phyloP scores from a whole-genome alignment of 225 moss, liverwort and hornwort genomes.

The Antitrichia curtipendula region DNA sequence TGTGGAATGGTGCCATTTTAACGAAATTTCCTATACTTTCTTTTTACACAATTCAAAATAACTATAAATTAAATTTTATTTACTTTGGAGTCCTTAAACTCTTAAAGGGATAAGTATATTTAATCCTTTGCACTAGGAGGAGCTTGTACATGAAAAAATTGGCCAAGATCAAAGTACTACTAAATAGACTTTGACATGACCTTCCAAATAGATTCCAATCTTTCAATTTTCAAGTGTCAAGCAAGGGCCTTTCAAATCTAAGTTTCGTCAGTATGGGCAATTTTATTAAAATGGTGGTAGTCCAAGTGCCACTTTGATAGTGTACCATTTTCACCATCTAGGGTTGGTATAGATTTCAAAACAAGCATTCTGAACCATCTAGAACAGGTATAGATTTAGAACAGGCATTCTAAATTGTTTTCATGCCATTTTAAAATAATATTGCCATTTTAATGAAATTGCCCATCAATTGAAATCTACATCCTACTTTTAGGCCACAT shows the following conservation, averaged over 20 bases:
- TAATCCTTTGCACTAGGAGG: not conserved
- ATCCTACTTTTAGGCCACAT: rapidly evolving
- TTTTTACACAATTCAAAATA: not conserved
- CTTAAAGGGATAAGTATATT: not conserved
- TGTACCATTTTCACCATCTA: too few species aligned
- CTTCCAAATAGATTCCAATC: not conserved
- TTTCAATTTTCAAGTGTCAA: not conserved
- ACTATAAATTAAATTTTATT: not conserved
- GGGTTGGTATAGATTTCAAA: too few species aligned
- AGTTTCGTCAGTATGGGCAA: too few species aligned
- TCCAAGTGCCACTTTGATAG: too few species aligned
- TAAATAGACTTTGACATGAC: rapidly evolving
- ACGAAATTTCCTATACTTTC: too few species aligned
- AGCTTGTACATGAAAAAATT: not conserved
- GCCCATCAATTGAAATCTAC: not conserved
- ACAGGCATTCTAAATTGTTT: too few species aligned
- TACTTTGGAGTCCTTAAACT: not conserved
- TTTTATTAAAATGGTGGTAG: too few species aligned
- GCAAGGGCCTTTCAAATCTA: not conserved
- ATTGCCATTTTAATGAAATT: too few species aligned
- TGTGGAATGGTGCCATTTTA: too few species aligned
- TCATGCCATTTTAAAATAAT: too few species aligned
- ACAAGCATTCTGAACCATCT: too few species aligned
- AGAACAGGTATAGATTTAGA: too few species aligned
- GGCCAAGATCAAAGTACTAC: not conserved